Percentiles rank a stretch among this genome's conserved stretches.
These are phyloP conservation scores for Neurospora sp. DNA, from an alignment of 2,329 filamentous ascomycete genomes.

Conservation along the genomic window DNA sequence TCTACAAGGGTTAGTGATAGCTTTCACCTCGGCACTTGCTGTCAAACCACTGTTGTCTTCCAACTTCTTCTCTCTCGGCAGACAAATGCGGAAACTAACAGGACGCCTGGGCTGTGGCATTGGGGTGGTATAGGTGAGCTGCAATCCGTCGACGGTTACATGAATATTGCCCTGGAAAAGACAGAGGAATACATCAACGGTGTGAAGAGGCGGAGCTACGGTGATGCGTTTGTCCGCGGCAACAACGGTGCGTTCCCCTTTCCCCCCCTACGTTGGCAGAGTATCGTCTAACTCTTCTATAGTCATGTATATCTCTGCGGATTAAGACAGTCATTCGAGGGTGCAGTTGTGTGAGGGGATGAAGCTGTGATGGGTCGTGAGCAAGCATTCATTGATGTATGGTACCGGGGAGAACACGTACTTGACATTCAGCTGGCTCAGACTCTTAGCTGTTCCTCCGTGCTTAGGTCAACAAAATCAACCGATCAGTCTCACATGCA, in stretches of 20 bases:
- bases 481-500: neutral
- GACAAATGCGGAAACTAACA: neutral
- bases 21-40: neutral
- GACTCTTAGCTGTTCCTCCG: neutral
- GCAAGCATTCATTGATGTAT: neutral
- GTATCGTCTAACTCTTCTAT: constrained; percentile 3
- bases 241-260: constrained; percentile 67
- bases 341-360: neutral
- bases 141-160: constrained; percentile 96
- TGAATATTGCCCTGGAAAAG: constrained; percentile 98
- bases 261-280: neutral
- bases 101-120: neutral
- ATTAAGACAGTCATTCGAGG: constrained; percentile 28
- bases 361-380: neutral
- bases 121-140: constrained; percentile 59
- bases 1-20: constrained; percentile 72
- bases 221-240: constrained; percentile 89
- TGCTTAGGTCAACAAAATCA: neutral
- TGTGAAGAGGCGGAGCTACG: constrained; percentile 70
- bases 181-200: constrained; percentile 88
- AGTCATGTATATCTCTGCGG: constrained; percentile 66
- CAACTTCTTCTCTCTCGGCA: neutral
- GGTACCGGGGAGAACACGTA: neutral
- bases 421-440: neutral
- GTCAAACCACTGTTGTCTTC: neutral